Conservation (phyloP, 331 rosid genomes). For the Pyracantha coccinea region DNA sequence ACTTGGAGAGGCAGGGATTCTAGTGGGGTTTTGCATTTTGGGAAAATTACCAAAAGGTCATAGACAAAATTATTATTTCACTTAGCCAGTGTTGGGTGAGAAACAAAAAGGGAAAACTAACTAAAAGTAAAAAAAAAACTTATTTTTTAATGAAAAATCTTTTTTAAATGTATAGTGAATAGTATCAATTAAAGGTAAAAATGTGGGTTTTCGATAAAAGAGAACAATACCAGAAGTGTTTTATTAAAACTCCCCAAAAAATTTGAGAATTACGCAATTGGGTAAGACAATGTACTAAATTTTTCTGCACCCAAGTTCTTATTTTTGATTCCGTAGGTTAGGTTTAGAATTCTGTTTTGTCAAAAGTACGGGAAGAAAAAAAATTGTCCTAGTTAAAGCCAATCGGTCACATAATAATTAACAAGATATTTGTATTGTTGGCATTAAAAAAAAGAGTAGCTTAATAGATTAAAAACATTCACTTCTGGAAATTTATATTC, state of each 20-base stretch:
- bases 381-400: no score
- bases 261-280: no score
- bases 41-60: not conserved
- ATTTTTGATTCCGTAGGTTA: not conserved
- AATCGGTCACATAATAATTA: no score
- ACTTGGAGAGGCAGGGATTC: conserved; percentile 14
- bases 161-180: no score
- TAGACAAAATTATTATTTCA: not conserved
- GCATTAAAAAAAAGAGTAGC: not conserved
- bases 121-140: no score
- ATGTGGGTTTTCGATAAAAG: no score
- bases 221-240: no score
- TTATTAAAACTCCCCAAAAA: no score
- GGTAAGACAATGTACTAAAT: not conserved
- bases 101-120: no score
- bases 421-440: not conserved
- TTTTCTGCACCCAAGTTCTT: not conserved
- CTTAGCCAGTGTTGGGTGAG: not conserved
- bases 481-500: no score
- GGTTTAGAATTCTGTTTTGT: not conserved
- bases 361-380: not conserved
- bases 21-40: conserved; percentile 20
- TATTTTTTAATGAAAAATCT: no score
- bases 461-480: not conserved
- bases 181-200: no score